A percentile compares a stretch with the other conserved stretches of the same genome.
Conservation (phyloP, 768 basidiomycete genomes). For the Hirschioporus abietinus region DNA sequence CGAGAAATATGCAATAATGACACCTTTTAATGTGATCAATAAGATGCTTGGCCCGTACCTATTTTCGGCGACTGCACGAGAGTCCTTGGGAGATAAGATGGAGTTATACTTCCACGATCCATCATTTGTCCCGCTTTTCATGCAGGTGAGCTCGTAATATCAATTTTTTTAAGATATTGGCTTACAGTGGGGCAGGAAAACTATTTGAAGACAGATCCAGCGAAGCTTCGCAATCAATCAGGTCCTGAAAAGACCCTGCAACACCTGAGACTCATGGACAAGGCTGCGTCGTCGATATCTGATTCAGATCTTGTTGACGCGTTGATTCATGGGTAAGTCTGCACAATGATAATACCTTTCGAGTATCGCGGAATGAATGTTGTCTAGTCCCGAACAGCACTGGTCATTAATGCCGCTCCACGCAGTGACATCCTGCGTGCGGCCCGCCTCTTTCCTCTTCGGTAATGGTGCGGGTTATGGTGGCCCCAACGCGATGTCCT, state of each 20-base stretch:
- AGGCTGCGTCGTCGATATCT: constrained; percentile 88
- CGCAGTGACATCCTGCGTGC: constrained; percentile 84
- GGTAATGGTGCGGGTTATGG: constrained; percentile 65
- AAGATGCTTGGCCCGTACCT: constrained; percentile 89
- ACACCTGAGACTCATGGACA: constrained; percentile 75
- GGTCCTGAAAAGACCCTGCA: constrained; percentile 66
- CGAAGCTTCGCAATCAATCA: constrained; percentile 46
- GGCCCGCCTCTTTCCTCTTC: constrained; percentile 80
- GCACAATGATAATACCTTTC: not conserved
- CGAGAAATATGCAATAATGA: constrained; percentile 87
- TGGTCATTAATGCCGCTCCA: constrained; percentile 95
- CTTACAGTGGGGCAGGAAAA: constrained; percentile 61
- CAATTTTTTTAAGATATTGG: not conserved
- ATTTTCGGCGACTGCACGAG: constrained; percentile 76
- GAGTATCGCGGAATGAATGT: not conserved
- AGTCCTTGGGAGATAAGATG: constrained; percentile 87
- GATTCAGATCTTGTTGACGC: constrained; percentile 92
- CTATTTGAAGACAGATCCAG: constrained; percentile 81
- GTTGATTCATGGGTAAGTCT: constrained; percentile 80
- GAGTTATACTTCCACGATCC: constrained; percentile 97
- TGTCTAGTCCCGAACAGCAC: constrained; percentile 81
- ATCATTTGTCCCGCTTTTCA: constrained; percentile 89
- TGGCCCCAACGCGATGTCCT: constrained; percentile 61
- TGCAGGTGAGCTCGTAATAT: constrained; percentile 56
- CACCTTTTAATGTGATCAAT: constrained; percentile 87